phyloP scores from a whole-genome alignment of 257 asterid genomes.

The Nicotiana obtusifolia region DNA sequence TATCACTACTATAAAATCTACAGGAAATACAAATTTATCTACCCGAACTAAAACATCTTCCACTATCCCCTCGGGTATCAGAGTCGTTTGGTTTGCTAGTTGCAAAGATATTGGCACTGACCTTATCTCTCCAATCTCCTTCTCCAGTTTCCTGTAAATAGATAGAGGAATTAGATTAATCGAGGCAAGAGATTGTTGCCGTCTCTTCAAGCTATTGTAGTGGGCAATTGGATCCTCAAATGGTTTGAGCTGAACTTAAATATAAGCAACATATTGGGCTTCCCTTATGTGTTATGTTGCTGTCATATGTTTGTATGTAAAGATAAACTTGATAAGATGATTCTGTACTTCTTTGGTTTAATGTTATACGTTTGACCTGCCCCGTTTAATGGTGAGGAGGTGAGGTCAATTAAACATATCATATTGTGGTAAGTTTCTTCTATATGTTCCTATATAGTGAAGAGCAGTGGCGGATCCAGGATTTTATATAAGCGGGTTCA shows the following conservation, averaged over 20 bases:
- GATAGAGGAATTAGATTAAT: too few relatives aligned
- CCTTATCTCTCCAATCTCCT: too few relatives aligned
- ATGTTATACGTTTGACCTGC: background rate
- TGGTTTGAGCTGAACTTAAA: constrained; percentile 35
- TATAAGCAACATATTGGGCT: constrained; percentile 25
- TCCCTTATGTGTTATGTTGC: constrained; percentile 13
- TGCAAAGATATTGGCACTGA: too few relatives aligned
- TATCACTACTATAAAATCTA: too few relatives aligned
- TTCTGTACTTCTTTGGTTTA: background rate
- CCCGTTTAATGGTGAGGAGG: background rate
- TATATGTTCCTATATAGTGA: too few relatives aligned
- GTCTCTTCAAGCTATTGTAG: constrained; percentile 84
- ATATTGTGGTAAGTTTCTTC: background rate
- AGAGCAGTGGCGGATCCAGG: too few relatives aligned
- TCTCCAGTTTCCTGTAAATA: too few relatives aligned
- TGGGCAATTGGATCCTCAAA: constrained; percentile 72
- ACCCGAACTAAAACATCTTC: too few relatives aligned
- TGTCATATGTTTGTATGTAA: background rate
- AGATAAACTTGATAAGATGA: background rate
- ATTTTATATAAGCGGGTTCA: too few relatives aligned
- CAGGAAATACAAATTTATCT: too few relatives aligned
- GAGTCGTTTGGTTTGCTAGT: too few relatives aligned
- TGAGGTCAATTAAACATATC: background rate
- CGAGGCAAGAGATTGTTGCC: constrained; percentile 59
- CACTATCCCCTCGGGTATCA: too few relatives aligned